Base-by-base conservation (phyloP, 176 grass and related monocot species). In the Bolboschoenus planiculmis region DNA sequence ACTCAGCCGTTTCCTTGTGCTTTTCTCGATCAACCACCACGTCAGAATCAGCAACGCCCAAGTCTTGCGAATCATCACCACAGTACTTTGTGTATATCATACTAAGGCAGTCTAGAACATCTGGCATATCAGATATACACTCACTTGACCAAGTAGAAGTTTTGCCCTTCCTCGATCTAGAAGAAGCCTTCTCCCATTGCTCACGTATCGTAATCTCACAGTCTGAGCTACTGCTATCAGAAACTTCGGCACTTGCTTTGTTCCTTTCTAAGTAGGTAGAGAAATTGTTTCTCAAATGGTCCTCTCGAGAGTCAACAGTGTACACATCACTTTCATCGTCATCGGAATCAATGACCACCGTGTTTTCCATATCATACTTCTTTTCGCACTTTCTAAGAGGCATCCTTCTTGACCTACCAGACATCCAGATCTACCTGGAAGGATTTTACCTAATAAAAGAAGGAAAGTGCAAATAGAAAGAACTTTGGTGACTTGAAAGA, bases 1-100 rank as follows among this genome's bases (percentile, higher is more conserved):
- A 99, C 80, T 99, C 96, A 21, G 56, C 80, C 29, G 96, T 91
- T 90, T 99, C 89, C 88, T 99, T 99, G 88, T 89, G 92, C 29
- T 91, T 99, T 80, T 99, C 96, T 58, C 96, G 89, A 2, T 80
- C 86, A 11, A 27, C 84, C 47, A 93, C 72, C 72, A 16, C 46
- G 44, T 76, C 44, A 76, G 72, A 76, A 50, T 26, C 24, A 48
- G 72, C 44, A 31, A 76, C 6, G 4, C 44, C 46, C 27, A 31
- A 18, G 14, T 33, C 72, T 50, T 51, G 44, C 11, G n/a, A 29
- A 76, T 76, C 46, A 76, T 76, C 72, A 26, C 14, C 15, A 18
- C 72, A 76, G 44, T 76, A 76, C 15, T 51, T 76, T 1, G 72
- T 51, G 46, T 76, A 76, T 76, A 76, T 76, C 72, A 76, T 76